Conservation (phyloP, 139 green algal species). For the Monoraphidium neglectum region DNA sequence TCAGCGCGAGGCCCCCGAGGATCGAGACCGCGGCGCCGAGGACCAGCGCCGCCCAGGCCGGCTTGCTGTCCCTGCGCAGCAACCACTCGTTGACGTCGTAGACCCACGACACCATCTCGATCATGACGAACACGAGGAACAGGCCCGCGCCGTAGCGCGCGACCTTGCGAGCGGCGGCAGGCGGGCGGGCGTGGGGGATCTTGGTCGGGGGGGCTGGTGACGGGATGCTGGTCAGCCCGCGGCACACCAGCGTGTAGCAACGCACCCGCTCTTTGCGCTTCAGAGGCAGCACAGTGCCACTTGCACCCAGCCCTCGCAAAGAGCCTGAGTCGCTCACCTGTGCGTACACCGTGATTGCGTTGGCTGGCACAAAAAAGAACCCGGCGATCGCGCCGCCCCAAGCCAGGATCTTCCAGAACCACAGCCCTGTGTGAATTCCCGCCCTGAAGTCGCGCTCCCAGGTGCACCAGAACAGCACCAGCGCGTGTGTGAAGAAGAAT, state of each 20-base stretch:
- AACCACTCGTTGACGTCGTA: slow-evolving; percentile 70
- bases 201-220: too few relatives aligned
- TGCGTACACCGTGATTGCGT: slow-evolving; percentile 55
- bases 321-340: slow-evolving; percentile 27
- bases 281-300: too few relatives aligned
- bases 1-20: slow-evolving; percentile 46
- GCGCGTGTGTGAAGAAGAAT: slow-evolving; percentile 67
- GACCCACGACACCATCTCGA: slow-evolving; percentile 79
- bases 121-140: slow-evolving; percentile 82
- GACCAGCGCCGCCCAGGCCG: slow-evolving; percentile 47
- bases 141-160: slow-evolving; percentile 57
- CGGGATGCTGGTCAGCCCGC: too few relatives aligned
- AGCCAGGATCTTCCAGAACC: slow-evolving; percentile 59
- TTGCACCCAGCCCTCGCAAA: too few relatives aligned
- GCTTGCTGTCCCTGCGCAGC: slow-evolving; percentile 40
- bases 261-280: too few relatives aligned
- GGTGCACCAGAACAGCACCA: slow-evolving; percentile 58
- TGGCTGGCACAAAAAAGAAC: slow-evolving; percentile 67
- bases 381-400: slow-evolving; percentile 59
- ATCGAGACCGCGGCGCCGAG: slow-evolving; percentile 38
- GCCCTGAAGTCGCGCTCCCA: slow-evolving; percentile 39
- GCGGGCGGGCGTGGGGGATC: too few relatives aligned
- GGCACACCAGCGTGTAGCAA: too few relatives aligned
- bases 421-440: slow-evolving; percentile 62
- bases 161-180: too few relatives aligned